Evolutionary conservation across 164 flowering plant species (phyloP).

Genomic region (Aristolochia californica): DNA sequence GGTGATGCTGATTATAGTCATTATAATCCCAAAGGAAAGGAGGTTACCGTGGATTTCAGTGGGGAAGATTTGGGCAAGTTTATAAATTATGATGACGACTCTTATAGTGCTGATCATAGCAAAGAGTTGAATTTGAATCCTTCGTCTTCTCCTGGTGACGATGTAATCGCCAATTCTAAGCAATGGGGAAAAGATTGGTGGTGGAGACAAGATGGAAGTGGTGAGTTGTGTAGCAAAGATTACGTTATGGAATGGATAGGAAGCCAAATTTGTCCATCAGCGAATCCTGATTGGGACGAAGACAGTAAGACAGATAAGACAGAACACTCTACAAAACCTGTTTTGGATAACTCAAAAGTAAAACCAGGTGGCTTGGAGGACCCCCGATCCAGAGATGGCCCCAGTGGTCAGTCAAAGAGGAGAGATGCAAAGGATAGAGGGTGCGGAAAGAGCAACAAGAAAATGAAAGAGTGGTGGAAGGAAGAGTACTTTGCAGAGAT

Average conservation of each 20-base stretch:
- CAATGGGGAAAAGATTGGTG: conserved; percentile 99
- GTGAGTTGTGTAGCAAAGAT: conserved; percentile 84
- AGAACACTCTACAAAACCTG: conserved; percentile 17
- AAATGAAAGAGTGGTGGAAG: conserved; percentile 99
- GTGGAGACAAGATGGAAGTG: conserved; percentile 97
- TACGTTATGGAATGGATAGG: conserved; percentile 98
- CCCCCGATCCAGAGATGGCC: conserved; percentile 13
- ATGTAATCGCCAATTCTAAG: conserved; percentile 18
- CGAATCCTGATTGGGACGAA: conserved; percentile 62
- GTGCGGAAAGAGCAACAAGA: conserved; percentile 31
- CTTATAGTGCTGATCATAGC: conserved; percentile 40
- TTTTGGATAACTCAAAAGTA: conserved; percentile 19
- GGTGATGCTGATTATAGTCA: conserved; percentile 17
- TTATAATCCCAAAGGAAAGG: conserved; percentile 52
- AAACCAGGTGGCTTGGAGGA: conserved; percentile 24
- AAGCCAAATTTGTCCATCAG: conserved; percentile 65
- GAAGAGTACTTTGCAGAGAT: conserved; percentile 73
- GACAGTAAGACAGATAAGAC: conserved; percentile 21
- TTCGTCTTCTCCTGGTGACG: conserved; percentile 20
- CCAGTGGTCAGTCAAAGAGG: conserved; percentile 19
- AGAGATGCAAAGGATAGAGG: conserved; percentile 26
- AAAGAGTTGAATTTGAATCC: conserved; percentile 41
- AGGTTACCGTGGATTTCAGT: conserved; percentile 31
- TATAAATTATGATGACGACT: conserved; percentile 45
- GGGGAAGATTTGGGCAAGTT: conserved; percentile 38